Evolutionary conservation across 2,329 filamentous ascomycete genomes (phyloP).

Genomic region (Colletotrichum sp.): DNA sequence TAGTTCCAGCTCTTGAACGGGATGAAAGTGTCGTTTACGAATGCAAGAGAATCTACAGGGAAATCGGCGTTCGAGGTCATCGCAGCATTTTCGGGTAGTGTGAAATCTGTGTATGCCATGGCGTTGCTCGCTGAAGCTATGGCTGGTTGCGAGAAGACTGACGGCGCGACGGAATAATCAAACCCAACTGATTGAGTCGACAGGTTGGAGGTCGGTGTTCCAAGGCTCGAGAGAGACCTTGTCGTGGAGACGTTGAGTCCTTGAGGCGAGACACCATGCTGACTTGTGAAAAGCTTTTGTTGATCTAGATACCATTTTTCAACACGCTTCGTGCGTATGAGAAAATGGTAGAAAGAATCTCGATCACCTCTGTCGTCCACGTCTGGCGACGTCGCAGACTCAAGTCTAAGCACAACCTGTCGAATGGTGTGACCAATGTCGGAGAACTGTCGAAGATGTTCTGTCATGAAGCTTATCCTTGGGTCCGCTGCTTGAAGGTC

Average conservation of each 20-base stretch:
- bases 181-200: neutral
- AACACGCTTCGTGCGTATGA: constrained; percentile 8
- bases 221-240: neutral
- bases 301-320: constrained; percentile 16
- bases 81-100: neutral
- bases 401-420: constrained; percentile 32
- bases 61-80: neutral
- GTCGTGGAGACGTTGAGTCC: neutral
- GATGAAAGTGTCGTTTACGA: constrained; percentile 6
- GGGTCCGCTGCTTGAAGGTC: constrained; percentile 33
- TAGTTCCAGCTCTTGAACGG: constrained; percentile 7
- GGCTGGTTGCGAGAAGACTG: neutral
- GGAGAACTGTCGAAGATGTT: constrained; percentile 32
- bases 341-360: constrained; percentile 29
- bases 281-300: neutral
- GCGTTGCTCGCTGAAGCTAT: neutral
- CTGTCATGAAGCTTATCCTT: constrained; percentile 26
- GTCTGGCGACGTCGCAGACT: constrained; percentile 23
- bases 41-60: neutral
- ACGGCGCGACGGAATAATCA: neutral
- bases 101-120: neutral
- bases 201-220: neutral
- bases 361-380: constrained; percentile 17
- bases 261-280: neutral
- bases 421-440: constrained; percentile 32